phyloP scores from a whole-genome alignment of 1,139 yeast species.

The Hemisphaericaspora xylanilytica region DNA sequence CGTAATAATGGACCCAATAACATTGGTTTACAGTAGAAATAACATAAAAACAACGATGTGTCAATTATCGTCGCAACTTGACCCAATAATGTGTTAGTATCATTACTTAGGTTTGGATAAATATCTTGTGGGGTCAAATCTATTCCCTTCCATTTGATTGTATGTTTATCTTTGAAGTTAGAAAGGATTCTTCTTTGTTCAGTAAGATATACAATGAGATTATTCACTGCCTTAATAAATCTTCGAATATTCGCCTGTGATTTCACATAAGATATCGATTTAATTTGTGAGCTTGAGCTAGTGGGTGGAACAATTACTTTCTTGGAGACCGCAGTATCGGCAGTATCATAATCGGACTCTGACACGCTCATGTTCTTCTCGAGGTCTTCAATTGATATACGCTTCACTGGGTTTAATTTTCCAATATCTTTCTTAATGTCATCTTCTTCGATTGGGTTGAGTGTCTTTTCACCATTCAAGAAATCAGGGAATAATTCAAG shows the following conservation, averaged over 20 bases:
- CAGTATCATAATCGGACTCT: constrained; percentile 21
- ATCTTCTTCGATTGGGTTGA: constrained; percentile 1
- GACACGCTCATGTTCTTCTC: constrained; percentile 10
- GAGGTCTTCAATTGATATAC: constrained; percentile 27
- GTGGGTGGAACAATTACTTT: neutral
- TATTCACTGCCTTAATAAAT: constrained; percentile 47
- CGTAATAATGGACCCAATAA: constrained; percentile 82
- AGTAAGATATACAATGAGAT: constrained; percentile 54
- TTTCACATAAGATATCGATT: constrained; percentile 1
- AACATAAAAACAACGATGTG: constrained; percentile 75
- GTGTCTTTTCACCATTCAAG: constrained; percentile 26
- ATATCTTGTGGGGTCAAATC: constrained; percentile 41
- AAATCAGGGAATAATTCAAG: constrained; percentile 41
- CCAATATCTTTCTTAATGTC: neutral
- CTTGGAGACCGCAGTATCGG: constrained; percentile 29
- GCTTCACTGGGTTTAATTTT: constrained; percentile 21
- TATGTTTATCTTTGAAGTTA: constrained; percentile 34
- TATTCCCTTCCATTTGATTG: constrained; percentile 46
- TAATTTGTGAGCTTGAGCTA: neutral
- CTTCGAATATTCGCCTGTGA: constrained; percentile 18
- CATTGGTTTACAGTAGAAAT: constrained; percentile 63
- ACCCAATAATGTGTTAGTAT: constrained; percentile 13
- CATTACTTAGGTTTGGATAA: constrained; percentile 22
- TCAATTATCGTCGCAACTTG: constrained; percentile 59
- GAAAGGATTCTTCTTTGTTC: constrained; percentile 52